phyloP scores from a whole-genome alignment of 2,329 filamentous ascomycete genomes.

The Claviceps africana region DNA sequence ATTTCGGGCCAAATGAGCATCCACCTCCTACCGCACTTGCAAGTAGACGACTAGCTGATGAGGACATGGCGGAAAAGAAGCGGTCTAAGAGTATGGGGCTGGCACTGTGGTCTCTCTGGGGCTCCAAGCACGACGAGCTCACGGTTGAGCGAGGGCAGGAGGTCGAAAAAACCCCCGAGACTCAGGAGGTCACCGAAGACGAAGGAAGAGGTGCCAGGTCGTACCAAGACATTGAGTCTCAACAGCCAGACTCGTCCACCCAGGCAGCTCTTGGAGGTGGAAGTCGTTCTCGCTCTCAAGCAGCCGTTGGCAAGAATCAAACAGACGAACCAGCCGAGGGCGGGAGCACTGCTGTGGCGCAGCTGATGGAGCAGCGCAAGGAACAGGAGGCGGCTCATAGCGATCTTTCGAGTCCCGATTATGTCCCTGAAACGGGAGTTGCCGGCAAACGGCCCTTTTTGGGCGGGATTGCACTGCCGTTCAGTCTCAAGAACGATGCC shows the following conservation, averaged over 20 bases:
- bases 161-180: slow-evolving; percentile 25
- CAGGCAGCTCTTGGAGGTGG: slow-evolving; percentile 14
- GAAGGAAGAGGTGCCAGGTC: slow-evolving; percentile 31
- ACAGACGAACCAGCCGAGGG: slow-evolving; percentile 20
- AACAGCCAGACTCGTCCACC: slow-evolving; percentile 16
- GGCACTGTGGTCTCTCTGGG: slow-evolving; percentile 76
- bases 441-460: slow-evolving; percentile 51
- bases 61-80: slow-evolving; percentile 31
- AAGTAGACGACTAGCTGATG: slow-evolving; percentile 42
- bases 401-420: slow-evolving; percentile 29
- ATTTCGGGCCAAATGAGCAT: slow-evolving; percentile 54
- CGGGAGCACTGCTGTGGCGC: slow-evolving; percentile 28
- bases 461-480: slow-evolving; percentile 58
- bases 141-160: slow-evolving; percentile 48
- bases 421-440: slow-evolving; percentile 32
- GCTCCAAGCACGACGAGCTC: slow-evolving; percentile 73
- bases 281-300: slow-evolving; percentile 28
- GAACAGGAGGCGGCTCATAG: slow-evolving; percentile 25
- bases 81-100: slow-evolving; percentile 60
- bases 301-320: slow-evolving; percentile 39
- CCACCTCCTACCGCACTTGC: slow-evolving; percentile 78
- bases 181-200: slow-evolving; percentile 19
- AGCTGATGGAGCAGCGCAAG: slow-evolving; percentile 28
- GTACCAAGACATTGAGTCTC: slow-evolving; percentile 25
- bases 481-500: slow-evolving; percentile 50